Evolutionary conservation across 1,284 basidiomycete species (phyloP), one percentile per base, ranked within the genome.

Genomic region (Chalciporus sp.): DNA sequence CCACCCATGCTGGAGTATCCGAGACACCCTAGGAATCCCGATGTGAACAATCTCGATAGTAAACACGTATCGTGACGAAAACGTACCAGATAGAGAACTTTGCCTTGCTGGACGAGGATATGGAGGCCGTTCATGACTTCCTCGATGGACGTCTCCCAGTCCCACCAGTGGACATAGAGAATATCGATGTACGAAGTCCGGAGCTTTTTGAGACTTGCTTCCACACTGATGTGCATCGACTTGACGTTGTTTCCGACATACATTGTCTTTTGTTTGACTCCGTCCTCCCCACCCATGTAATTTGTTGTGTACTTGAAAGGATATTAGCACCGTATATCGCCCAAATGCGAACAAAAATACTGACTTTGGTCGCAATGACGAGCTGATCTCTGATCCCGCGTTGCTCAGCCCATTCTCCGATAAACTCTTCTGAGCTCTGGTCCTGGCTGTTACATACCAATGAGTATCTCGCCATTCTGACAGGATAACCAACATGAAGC

Each of bases 61-160:
- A 33, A 3, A 2, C 19, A 33, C 12, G 16, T 14, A 17, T 8
- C 2, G 7, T n/a, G n/a, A n/a, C 20, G 2, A 7, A 9, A 20
- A 54, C 65, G 8, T 47, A 69, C 76, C 20, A 78, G 66, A 52
- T 80, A 78, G 1, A 79, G 64, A 1, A 78, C 77, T 40, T 77
- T 76, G 16, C 77, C 74, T 17, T 63, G 59, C 23, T 63, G 61
- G 29, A 80, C 72, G 16, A 78, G 64, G n/a, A 59, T 60, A 58
- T 80, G 72, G n/a, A 80, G 68, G 7, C 66, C 63, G 50, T 75
- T 69, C 78, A 80, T 78, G 14, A 80, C 58, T 55, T 79, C 77
- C 49, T 76, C 71, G 39, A 79, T 66, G 3, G 68, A 66, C 1
- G 74, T 77, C 10, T 69, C 71, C 51, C 61, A 76, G 56, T 75